Evolutionary conservation across 441 rosid genomes (phyloP).

Genomic region (Jatropha multifida): DNA sequence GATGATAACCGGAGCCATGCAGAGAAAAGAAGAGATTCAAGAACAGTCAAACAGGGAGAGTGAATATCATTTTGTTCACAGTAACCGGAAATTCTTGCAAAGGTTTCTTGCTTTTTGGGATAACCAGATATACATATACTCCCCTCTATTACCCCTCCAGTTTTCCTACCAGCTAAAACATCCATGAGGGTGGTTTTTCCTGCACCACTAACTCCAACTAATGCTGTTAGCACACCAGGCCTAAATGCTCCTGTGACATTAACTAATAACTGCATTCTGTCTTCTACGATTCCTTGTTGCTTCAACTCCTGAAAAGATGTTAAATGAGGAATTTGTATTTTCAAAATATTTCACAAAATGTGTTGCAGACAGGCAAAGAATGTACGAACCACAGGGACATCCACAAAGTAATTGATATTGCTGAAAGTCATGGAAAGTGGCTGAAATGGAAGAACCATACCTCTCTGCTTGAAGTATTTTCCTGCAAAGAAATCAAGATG

Average conservation of each 20-base stretch:
- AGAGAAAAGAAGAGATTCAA: constrained; percentile 93
- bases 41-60: constrained; percentile 87
- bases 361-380: constrained; percentile 10
- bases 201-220: constrained; percentile 97
- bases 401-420: constrained; percentile 84
- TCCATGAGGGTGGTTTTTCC: constrained; percentile 99
- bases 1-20: constrained; percentile 89
- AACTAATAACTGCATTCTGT: constrained; percentile 77
- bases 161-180: constrained; percentile 96
- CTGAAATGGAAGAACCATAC: constrained; percentile 99
- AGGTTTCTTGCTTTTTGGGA: constrained; percentile 91
- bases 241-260: constrained; percentile 94
- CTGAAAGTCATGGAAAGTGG: constrained; percentile 89
- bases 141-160: constrained; percentile 89
- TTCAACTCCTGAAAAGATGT: constrained; percentile 67
- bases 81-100: constrained; percentile 94
- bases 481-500: constrained; percentile 45
- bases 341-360: constrained; percentile 15
- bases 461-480: constrained; percentile 78
- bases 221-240: constrained; percentile 88
- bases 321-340: constrained; percentile 22
- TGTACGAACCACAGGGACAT: constrained; percentile 74
- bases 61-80: constrained; percentile 97
- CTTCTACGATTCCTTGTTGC: constrained; percentile 85
- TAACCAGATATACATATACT: constrained; percentile 75